phyloP scores from a whole-genome alignment of 2,329 filamentous ascomycete species.

The Apiospora kogelbergensis region DNA sequence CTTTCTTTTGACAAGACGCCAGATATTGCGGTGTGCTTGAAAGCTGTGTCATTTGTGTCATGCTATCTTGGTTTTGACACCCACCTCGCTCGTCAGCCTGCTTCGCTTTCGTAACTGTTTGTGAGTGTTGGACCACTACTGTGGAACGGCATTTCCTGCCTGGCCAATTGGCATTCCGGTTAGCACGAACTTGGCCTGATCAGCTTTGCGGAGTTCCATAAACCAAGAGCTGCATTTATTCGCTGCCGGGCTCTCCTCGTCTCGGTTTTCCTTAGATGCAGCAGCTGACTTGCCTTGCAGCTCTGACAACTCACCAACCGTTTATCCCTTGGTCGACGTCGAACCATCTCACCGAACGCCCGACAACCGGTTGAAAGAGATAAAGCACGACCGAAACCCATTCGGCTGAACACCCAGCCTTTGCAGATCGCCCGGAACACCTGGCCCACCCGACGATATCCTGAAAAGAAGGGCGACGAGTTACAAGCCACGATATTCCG shows the following conservation, averaged over 20 bases:
- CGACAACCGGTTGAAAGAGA: background rate
- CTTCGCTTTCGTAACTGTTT: background rate
- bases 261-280: slow-evolving; percentile 3
- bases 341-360: slow-evolving; percentile 1
- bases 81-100: background rate
- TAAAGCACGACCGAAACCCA: background rate
- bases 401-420: background rate
- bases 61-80: background rate
- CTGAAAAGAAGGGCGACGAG: slow-evolving; percentile 9
- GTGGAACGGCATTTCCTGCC: background rate
- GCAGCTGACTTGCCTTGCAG: slow-evolving; percentile 15
- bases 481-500: slow-evolving; percentile 7
- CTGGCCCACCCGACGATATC: slow-evolving; percentile 6
- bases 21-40: background rate
- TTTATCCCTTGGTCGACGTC: background rate
- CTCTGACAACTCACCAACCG: slow-evolving; percentile 14
- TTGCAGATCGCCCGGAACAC: background rate
- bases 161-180: background rate
- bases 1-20: background rate
- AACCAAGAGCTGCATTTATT: background rate
- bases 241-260: background rate
- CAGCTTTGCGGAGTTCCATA: background rate
- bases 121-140: slow-evolving; percentile 5
- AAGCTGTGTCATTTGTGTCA: background rate
- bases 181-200: background rate